These are phyloP conservation scores for Carex sylvatica DNA, from an alignment of 202 grass and related monocot species.

Conservation along the genomic window DNA sequence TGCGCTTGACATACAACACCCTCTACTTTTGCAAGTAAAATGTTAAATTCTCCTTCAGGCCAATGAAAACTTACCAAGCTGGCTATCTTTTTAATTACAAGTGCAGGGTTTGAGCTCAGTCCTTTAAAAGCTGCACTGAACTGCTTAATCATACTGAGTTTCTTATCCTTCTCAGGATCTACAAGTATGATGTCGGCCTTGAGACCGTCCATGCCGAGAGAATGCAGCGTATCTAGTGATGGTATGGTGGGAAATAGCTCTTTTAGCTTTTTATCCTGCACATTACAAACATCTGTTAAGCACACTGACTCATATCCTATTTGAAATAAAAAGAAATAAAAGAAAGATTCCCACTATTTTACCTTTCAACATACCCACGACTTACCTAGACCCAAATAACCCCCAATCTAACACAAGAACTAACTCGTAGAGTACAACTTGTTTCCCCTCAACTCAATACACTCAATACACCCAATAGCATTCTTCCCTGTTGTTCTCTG, in stretches of 20 bases:
- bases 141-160: slow-evolving; percentile 94
- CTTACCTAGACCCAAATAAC: not conserved
- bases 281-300: slow-evolving; percentile 16
- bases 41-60: not conserved
- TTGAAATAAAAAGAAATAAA: not conserved
- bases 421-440: not conserved
- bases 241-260: slow-evolving; percentile 75
- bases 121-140: slow-evolving; percentile 85
- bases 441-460: not conserved
- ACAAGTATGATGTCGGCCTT: slow-evolving; percentile 92
- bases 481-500: not conserved
- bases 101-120: slow-evolving; percentile 71
- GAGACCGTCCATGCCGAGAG: slow-evolving; percentile 61
- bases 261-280: slow-evolving; percentile 98
- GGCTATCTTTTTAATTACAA: slow-evolving; percentile 97
- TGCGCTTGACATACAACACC: not conserved
- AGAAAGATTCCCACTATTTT: not conserved
- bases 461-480: not conserved
- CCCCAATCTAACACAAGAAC: not conserved
- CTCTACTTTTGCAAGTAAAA: not conserved
- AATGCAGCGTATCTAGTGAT: slow-evolving; percentile 64
- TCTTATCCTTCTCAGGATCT: slow-evolving; percentile 89
- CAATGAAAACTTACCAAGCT: slow-evolving; percentile 73
- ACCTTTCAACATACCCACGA: not conserved
- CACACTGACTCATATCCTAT: not conserved